These are phyloP conservation scores for Fusarium sterilihyphosum DNA, from an alignment of 2,329 filamentous ascomycete genomes.

Conservation along the genomic window DNA sequence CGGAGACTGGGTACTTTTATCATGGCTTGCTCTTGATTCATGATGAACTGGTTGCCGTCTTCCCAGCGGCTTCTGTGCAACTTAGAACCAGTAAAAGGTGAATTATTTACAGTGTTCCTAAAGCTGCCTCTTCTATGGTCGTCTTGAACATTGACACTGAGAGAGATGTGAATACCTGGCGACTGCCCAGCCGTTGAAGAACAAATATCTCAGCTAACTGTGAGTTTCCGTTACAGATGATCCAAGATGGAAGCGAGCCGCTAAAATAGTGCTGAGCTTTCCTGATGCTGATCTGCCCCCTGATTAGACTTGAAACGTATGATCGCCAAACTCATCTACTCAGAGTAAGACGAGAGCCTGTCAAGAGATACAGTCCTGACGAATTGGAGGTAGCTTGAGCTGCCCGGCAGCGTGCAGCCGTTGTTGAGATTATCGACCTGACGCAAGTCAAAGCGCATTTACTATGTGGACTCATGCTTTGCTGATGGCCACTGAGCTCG, in stretches of 20 bases:
- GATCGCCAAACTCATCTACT: background rate
- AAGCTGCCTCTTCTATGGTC: background rate
- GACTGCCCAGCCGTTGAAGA: background rate
- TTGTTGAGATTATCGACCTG: background rate
- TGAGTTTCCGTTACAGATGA: background rate
- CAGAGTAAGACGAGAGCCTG: background rate
- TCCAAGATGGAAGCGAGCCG: background rate
- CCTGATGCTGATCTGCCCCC: background rate
- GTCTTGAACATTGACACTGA: background rate
- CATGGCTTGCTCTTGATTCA: background rate
- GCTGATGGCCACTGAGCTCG: background rate
- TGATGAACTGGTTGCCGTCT: background rate
- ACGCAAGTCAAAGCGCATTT: background rate
- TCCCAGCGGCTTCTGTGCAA: background rate
- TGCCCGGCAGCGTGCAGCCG: background rate
- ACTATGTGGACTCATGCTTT: background rate
- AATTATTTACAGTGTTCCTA: background rate
- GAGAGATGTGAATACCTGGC: background rate
- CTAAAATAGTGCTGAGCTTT: background rate
- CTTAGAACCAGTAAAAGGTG: background rate
- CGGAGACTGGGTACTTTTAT: background rate
- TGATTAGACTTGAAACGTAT: background rate
- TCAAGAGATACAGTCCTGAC: background rate
- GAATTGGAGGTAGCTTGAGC: background rate
- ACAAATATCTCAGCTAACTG: background rate